Evolutionary conservation across 305 asterid species (phyloP).

Genomic region (Rubia tinctorum): DNA sequence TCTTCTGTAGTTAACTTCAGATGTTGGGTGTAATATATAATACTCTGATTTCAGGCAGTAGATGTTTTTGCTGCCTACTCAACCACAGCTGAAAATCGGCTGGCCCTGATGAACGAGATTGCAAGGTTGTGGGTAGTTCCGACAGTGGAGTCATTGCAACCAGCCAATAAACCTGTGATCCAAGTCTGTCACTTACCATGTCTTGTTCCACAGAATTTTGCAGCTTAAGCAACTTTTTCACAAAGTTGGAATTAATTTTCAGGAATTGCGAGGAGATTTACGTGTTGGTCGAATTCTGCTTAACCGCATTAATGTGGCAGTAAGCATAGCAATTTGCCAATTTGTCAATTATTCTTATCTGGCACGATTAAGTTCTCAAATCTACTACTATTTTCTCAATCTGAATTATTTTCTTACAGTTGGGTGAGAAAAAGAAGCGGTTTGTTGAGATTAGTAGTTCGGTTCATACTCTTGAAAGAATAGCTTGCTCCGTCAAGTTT

Average conservation of each 20-base stretch:
- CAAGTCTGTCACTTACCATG: slow-evolving; percentile 42
- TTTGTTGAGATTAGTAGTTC: slow-evolving; percentile 84
- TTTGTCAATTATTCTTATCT: slow-evolving; percentile 14
- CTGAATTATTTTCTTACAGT: slow-evolving; percentile 34
- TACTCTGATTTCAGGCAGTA: slow-evolving; percentile 61
- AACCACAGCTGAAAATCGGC: slow-evolving; percentile 64
- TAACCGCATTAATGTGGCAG: slow-evolving; percentile 38
- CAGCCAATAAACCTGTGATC: slow-evolving; percentile 69
- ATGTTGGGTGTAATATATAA: slow-evolving; percentile 3
- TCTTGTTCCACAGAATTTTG: neutral
- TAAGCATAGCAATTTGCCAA: slow-evolving; percentile 36
- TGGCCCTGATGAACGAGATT: slow-evolving; percentile 69
- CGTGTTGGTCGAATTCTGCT: slow-evolving; percentile 66
- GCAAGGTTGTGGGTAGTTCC: slow-evolving; percentile 60
- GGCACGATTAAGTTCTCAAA: neutral
- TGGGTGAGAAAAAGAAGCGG: slow-evolving; percentile 47
- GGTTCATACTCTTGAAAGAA: slow-evolving; percentile 81
- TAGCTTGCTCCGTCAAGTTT: slow-evolving; percentile 75
- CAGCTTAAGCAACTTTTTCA: slow-evolving; percentile 13
- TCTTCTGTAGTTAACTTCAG: slow-evolving; percentile 3
- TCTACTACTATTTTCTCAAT: slow-evolving; percentile 6
- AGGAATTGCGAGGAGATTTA: slow-evolving; percentile 52
- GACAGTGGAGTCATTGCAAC: slow-evolving; percentile 52
- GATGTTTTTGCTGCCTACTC: slow-evolving; percentile 87
- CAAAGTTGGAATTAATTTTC: slow-evolving; percentile 24